Conservation (phyloP, 495 filamentous ascomycete genomes). For the Trichoderma erinaceum region DNA sequence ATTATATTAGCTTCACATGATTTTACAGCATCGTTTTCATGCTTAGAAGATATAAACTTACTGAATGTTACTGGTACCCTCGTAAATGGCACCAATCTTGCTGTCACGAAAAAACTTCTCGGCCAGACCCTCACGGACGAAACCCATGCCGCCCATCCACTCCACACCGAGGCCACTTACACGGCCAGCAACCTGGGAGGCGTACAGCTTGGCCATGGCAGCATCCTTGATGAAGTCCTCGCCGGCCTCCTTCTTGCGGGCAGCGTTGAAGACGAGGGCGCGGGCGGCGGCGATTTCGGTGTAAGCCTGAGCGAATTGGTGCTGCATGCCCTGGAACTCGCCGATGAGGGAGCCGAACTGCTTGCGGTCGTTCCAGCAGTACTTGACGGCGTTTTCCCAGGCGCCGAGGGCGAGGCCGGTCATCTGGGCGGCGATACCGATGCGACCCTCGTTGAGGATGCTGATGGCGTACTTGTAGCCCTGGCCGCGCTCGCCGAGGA, state of each 20-base stretch:
- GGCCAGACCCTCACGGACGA: constrained; percentile 90
- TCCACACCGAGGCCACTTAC: constrained; percentile 85
- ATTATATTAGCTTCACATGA: constrained; percentile 47
- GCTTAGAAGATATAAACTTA: constrained; percentile 25
- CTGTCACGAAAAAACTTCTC: constrained; percentile 98
- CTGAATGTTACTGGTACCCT: constrained; percentile 74
- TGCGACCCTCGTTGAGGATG: constrained; percentile 93
- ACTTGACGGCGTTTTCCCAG: constrained; percentile 89
- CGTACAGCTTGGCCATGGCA: constrained; percentile 96
- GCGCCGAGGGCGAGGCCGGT: constrained; percentile 92
- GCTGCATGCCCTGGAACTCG: constrained; percentile 98
- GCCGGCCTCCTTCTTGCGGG: constrained; percentile 95
- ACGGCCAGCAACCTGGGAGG: constrained; percentile 84
- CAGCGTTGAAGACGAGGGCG: constrained; percentile 91
- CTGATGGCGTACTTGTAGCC: constrained; percentile 98
- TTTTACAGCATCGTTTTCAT: neutral
- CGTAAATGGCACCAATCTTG: constrained; percentile 98
- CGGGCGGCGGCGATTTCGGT: constrained; percentile 88
- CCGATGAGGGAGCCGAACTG: constrained; percentile 93
- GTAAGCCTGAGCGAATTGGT: constrained; percentile 94
- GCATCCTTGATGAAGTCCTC: constrained; percentile 92
- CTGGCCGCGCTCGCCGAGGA: constrained; percentile 81
- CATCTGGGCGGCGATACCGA: constrained; percentile 98
- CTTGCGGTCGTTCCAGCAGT: constrained; percentile 95
- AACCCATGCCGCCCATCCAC: constrained; percentile 99